Conservation (phyloP, 192 early-diverging fungal genomes). For the Umbelopsis ramanniana region DNA sequence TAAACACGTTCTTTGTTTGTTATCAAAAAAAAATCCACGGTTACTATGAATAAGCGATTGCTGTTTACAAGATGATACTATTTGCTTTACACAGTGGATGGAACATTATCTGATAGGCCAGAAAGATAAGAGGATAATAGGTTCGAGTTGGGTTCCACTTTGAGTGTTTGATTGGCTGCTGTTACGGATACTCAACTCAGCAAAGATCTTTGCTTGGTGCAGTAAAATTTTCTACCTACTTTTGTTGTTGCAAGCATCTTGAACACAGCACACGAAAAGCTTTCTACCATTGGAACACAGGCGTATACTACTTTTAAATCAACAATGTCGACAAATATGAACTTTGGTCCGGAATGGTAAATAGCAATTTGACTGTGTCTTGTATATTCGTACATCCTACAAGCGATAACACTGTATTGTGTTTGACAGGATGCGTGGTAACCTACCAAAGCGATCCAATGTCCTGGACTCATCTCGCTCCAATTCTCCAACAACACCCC, state of each 20-base stretch:
- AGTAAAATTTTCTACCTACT: conserved; percentile 8
- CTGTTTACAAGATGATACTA: no score
- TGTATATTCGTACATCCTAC: not conserved
- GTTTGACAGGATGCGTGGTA: conserved; percentile 39
- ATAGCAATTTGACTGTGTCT: not conserved
- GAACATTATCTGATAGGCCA: not conserved
- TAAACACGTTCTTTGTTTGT: no score
- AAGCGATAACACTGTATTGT: not conserved
- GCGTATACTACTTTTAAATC: conserved; percentile 9
- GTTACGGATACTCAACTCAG: not conserved
- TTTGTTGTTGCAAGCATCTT: conserved; percentile 21
- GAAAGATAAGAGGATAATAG: not conserved
- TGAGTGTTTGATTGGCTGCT: conserved; percentile 12
- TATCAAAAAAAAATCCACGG: no score
- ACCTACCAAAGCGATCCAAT: conserved; percentile 26
- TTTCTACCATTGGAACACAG: not conserved
- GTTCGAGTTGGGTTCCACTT: not conserved
- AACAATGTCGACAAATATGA: conserved; percentile 63
- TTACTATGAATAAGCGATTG: no score
- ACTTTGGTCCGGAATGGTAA: conserved; percentile 85
- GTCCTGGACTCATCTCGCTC: conserved; percentile 23
- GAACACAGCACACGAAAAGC: conserved; percentile 15
- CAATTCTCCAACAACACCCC: conserved; percentile 17
- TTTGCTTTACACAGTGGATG: no score
- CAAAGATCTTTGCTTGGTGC: not conserved